phyloP scores from a whole-genome alignment of 306 rosid species.

The Lathyrus oleraceus region DNA sequence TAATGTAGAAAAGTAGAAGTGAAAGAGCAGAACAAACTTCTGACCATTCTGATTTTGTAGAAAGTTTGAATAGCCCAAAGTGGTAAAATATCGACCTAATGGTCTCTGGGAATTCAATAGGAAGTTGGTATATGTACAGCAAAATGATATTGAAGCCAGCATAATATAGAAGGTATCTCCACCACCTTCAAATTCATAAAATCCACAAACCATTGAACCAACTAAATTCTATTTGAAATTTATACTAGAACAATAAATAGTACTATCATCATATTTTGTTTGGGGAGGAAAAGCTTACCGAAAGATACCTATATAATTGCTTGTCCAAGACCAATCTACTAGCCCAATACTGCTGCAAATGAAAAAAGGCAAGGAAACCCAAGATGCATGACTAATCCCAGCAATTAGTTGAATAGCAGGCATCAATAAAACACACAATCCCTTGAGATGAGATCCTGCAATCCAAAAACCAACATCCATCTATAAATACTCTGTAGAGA shows the following conservation, averaged over 20 bases:
- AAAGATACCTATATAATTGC: slow-evolving; percentile 81
- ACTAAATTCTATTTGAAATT: slow-evolving; percentile 11
- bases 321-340: slow-evolving; percentile 85
- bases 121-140: slow-evolving; percentile 81
- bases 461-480: slow-evolving; percentile 28
- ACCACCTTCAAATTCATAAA: slow-evolving; percentile 77
- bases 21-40: slow-evolving; percentile 72
- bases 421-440: slow-evolving; percentile 69
- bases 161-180: slow-evolving; percentile 73
- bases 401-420: slow-evolving; percentile 81
- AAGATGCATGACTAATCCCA: slow-evolving; percentile 89
- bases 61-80: slow-evolving; percentile 76
- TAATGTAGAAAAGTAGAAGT: slow-evolving; percentile 68
- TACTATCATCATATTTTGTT: slow-evolving; percentile 4
- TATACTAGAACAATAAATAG: background rate
- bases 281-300: slow-evolving; percentile 48
- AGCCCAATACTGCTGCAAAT: slow-evolving; percentile 81
- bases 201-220: slow-evolving; percentile 21
- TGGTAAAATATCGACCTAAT: slow-evolving; percentile 58
- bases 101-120: slow-evolving; percentile 56
- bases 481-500: slow-evolving; percentile 8
- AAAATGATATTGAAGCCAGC: slow-evolving; percentile 79
- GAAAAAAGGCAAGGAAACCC: slow-evolving; percentile 91
- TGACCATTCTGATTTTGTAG: slow-evolving; percentile 63
- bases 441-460: slow-evolving; percentile 78